A percentile compares a stretch with the other conserved stretches of the same genome.
Evolutionary conservation across 164 flowering plant species (phyloP).

Genomic region (Magnolia officinalis): DNA sequence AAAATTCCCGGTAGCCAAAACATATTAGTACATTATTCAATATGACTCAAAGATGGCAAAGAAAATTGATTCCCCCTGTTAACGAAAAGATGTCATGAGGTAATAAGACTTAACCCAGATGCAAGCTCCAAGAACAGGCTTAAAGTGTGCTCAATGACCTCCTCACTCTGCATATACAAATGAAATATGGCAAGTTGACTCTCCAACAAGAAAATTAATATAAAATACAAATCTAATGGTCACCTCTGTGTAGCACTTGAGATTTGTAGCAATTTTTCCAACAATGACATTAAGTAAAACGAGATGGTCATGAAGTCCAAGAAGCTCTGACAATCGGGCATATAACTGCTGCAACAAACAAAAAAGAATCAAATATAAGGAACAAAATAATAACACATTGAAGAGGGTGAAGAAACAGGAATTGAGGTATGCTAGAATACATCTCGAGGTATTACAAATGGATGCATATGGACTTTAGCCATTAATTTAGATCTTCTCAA

Average conservation of each 20-base stretch:
- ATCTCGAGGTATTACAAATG: too few species aligned
- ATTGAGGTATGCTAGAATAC: too few species aligned
- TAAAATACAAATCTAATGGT: slow-evolving; percentile 4
- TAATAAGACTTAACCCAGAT: slow-evolving; percentile 67
- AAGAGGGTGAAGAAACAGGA: neutral
- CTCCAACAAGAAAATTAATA: neutral
- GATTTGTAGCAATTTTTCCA: slow-evolving; percentile 93
- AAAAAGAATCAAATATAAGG: neutral
- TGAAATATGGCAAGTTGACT: slow-evolving; percentile 2
- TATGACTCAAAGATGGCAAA: neutral
- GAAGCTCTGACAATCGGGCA: slow-evolving; percentile 90
- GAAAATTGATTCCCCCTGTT: neutral
- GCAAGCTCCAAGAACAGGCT: slow-evolving; percentile 92
- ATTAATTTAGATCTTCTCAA: too few species aligned
- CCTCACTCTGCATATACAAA: slow-evolving; percentile 66
- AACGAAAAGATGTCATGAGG: neutral
- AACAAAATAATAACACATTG: neutral
- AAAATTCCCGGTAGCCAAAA: slow-evolving; percentile 5
- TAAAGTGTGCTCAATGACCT: slow-evolving; percentile 87
- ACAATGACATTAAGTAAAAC: slow-evolving; percentile 79
- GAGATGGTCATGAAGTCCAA: slow-evolving; percentile 92
- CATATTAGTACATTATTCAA: neutral
- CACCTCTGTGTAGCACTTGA: slow-evolving; percentile 91
- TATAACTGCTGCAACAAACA: slow-evolving; percentile 87
- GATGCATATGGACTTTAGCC: too few species aligned